A percentile compares a stretch with the other conserved stretches of the same genome.
phyloP scores from a whole-genome alignment of 441 rosid genomes.

The Erodium trifolium region DNA sequence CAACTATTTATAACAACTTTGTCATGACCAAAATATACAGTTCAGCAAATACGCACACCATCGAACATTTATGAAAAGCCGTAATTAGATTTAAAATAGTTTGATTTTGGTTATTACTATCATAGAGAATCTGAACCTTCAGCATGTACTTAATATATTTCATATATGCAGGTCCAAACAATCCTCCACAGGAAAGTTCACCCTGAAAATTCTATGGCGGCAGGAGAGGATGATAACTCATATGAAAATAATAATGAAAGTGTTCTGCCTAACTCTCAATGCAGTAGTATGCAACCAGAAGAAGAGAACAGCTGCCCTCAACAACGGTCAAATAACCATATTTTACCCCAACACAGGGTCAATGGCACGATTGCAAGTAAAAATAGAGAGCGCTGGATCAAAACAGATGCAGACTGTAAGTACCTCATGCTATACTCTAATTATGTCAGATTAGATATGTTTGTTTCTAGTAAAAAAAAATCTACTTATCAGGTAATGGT shows the following conservation, averaged over 20 bases:
- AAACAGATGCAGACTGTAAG: slow-evolving; percentile 91
- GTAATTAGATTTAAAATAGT: not conserved
- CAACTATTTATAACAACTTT: not conserved
- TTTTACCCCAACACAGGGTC: slow-evolving; percentile 17
- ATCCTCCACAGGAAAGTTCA: slow-evolving; percentile 66
- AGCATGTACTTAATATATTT: not conserved
- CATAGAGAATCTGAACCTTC: not conserved
- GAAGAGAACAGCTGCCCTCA: slow-evolving; percentile 25
- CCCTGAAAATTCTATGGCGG: slow-evolving; percentile 47
- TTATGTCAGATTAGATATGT: not conserved
- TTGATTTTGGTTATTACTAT: not conserved
- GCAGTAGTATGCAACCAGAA: slow-evolving; percentile 18
- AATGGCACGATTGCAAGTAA: slow-evolving; percentile 29
- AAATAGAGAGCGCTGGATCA: slow-evolving; percentile 76
- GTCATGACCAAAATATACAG: not conserved
- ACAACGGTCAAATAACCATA: slow-evolving; percentile 16
- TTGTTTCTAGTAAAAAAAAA: no score
- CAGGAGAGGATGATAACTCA: slow-evolving; percentile 23
- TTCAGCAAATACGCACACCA: not conserved
- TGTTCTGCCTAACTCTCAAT: slow-evolving; percentile 6
- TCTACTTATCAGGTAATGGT: no score
- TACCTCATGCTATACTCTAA: slow-evolving; percentile 18
- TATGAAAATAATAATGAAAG: slow-evolving; percentile 19
- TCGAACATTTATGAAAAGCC: not conserved
- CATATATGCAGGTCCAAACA: slow-evolving; percentile 48